Conservation (phyloP, 176 grass and related monocot species). For the Cymbopogon citratus region DNA sequence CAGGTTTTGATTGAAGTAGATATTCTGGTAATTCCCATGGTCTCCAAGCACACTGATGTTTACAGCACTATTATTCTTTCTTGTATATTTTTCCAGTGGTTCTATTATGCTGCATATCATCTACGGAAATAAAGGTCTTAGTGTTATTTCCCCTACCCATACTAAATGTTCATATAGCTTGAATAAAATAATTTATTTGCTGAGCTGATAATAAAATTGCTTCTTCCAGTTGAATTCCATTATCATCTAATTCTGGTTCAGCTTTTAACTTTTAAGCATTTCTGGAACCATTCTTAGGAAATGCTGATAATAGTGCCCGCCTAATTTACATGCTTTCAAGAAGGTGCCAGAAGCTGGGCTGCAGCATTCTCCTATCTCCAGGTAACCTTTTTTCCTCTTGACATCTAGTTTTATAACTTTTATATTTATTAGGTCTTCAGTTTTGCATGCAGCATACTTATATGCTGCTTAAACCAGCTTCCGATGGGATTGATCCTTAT, state of each 20-base stretch:
- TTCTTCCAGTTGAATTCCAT: neutral
- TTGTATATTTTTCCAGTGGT: neutral
- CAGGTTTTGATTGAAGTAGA: neutral
- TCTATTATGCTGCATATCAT: neutral
- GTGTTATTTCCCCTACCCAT: neutral
- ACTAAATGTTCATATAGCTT: neutral
- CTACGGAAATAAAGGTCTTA: neutral
- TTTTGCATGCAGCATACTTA: neutral
- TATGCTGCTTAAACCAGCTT: neutral
- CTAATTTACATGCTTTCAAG: neutral
- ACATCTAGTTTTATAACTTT: neutral
- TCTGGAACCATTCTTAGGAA: neutral
- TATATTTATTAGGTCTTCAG: constrained; percentile 4
- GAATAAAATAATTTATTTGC: neutral
- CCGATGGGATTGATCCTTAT: neutral
- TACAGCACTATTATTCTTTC: neutral
- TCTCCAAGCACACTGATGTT: neutral
- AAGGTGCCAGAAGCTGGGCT: neutral
- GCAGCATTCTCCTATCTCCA: neutral
- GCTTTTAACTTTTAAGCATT: neutral
- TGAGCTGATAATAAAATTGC: neutral
- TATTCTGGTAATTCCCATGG: neutral
- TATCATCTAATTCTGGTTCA: neutral
- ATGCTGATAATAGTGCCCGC: neutral
- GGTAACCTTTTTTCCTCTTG: neutral